Conservation (phyloP, 306 rosid genomes). For the Casuarina glauca region DNA sequence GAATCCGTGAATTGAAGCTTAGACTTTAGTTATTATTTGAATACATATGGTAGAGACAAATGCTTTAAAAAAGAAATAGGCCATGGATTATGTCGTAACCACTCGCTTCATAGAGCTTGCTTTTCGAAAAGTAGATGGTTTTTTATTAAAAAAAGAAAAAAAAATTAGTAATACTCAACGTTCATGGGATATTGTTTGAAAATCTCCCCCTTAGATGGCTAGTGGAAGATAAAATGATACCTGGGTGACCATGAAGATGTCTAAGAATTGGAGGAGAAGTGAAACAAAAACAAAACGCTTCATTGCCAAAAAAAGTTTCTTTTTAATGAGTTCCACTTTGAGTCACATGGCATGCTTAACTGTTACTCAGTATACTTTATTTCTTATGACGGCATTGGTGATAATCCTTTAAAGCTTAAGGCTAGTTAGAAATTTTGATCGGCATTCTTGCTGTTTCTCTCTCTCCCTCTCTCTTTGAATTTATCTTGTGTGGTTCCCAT, state of each 20-base stretch:
- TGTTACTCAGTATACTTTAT: background rate
- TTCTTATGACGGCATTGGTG: background rate
- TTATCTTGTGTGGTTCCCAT: too few relatives aligned
- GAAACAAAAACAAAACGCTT: background rate
- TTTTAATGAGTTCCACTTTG: background rate
- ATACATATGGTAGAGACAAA: background rate
- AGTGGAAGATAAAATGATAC: background rate
- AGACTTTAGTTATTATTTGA: background rate
- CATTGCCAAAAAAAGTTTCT: background rate
- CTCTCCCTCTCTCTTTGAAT: too few relatives aligned
- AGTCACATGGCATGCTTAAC: too few relatives aligned
- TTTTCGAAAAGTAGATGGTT: background rate
- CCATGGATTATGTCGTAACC: background rate
- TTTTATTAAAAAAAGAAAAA: background rate
- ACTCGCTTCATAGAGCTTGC: too few relatives aligned
- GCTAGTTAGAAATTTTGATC: background rate
- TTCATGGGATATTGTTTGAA: background rate
- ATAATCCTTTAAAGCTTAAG: background rate
- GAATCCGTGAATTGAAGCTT: background rate
- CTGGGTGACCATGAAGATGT: background rate
- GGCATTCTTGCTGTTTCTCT: background rate
- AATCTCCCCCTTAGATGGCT: background rate
- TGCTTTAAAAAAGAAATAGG: background rate
- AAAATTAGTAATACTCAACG: background rate
- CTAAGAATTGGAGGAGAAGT: background rate